These are phyloP conservation scores for Mycena haematopus DNA, from an alignment of 768 basidiomycete genomes.

Conservation along the genomic window DNA sequence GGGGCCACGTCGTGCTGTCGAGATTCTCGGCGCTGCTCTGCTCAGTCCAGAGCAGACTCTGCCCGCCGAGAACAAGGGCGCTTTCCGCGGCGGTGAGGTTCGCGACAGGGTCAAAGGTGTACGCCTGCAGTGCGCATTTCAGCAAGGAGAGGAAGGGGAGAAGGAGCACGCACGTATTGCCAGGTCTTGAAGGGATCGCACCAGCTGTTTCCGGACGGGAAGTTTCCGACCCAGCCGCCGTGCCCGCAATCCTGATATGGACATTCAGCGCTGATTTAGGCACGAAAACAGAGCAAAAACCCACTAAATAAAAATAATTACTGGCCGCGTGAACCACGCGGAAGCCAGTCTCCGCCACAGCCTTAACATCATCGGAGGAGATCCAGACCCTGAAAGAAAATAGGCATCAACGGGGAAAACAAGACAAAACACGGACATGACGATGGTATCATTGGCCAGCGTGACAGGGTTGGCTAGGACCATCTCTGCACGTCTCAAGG, in stretches of 20 bases:
- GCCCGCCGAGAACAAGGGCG: constrained; percentile 33
- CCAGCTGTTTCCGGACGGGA: constrained; percentile 49
- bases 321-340: constrained; percentile 55
- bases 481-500: constrained; percentile 47
- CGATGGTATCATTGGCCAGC: constrained; percentile 48
- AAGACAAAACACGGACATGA: constrained; percentile 39
- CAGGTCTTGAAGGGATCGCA: constrained; percentile 61
- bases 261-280: too few species aligned
- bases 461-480: constrained; percentile 48
- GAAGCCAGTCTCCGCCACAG: constrained; percentile 47
- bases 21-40: constrained; percentile 53
- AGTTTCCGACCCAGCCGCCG: constrained; percentile 51
- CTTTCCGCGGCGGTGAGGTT: constrained; percentile 43
- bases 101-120: constrained; percentile 57
- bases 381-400: constrained; percentile 51
- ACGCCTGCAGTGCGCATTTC: constrained; percentile 37
- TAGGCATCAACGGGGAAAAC: background rate
- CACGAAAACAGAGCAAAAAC: too few species aligned
- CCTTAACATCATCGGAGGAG: constrained; percentile 45
- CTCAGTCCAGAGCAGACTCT: constrained; percentile 60
- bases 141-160: background rate
- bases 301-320: constrained; percentile 46
- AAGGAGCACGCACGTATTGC: constrained; percentile 44
- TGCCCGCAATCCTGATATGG: constrained; percentile 64
- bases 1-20: constrained; percentile 58